Conservation (phyloP, 2,329 filamentous ascomycete species). For the Trematosphaeria pertusa region DNA sequence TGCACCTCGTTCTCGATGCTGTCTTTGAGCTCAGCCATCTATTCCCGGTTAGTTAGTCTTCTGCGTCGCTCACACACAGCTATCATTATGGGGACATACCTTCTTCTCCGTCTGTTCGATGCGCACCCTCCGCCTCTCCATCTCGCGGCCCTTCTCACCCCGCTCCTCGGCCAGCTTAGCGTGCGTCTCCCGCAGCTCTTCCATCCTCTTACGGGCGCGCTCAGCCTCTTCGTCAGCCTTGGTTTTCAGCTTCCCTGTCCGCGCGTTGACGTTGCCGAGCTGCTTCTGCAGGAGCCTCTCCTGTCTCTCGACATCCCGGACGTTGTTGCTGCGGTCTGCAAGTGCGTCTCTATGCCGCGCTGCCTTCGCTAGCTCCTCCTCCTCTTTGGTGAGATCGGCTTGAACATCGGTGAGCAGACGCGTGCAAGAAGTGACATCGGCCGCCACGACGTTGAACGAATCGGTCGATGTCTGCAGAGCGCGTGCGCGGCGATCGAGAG, state of each 20-base stretch:
- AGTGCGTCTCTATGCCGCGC: constrained; percentile 84
- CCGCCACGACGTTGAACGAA: constrained; percentile 82
- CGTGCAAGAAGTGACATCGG: constrained; percentile 86
- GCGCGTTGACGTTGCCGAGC: constrained; percentile 82
- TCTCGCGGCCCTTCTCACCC: constrained; percentile 84
- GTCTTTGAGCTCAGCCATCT: constrained; percentile 98
- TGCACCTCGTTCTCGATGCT: constrained; percentile 96
- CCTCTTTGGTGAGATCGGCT: constrained; percentile 84
- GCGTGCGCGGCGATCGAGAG: constrained; percentile 83
- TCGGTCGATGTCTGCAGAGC: constrained; percentile 91
- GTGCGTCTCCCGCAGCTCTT: constrained; percentile 82
- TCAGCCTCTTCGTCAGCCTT: constrained; percentile 82
- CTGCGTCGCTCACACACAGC: too few species aligned
- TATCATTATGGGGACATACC: constrained; percentile 69
- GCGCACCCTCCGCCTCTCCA: constrained; percentile 87
- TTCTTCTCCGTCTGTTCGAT: constrained; percentile 99
- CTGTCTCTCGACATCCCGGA: constrained; percentile 87
- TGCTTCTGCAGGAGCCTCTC: constrained; percentile 85
- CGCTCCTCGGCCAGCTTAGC: constrained; percentile 83
- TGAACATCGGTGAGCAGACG: constrained; percentile 89
- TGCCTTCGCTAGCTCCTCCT: constrained; percentile 84
- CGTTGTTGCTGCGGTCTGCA: constrained; percentile 85
- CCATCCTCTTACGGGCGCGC: constrained; percentile 86
- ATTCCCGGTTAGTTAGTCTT: constrained; percentile 13
- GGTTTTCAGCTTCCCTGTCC: constrained; percentile 82